Evolutionary conservation across 2,329 filamentous ascomycete genomes (phyloP), one percentile per base, ranked within the genome.

Genomic region (Spiromastix sp.): DNA sequence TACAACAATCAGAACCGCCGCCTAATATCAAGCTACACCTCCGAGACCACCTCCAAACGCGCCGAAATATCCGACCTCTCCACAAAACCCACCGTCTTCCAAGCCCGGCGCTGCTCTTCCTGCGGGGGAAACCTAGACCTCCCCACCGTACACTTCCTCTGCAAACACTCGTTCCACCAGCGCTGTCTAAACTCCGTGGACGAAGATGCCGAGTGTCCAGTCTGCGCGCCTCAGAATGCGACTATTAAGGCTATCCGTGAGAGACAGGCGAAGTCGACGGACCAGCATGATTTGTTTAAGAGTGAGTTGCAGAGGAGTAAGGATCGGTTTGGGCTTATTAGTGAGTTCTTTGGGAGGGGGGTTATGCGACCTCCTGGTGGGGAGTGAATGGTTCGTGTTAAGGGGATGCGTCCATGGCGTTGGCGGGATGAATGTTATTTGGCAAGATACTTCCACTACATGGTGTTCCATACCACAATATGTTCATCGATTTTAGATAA

Each of bases 101-200:
- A 93, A 56, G 79, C 86, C 0, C 87, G 86, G 21, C 75, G 91
- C 34, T 98, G 91, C 56, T 79, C 81, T 18, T 79, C 82, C 34
- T 98, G 91, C 56, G 77, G 77, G 11, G 73, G 77, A 24, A 71
- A 75, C 17, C 70, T 96, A 12, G 87, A 95, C 45, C 67, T 96
- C 9, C 91, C 91, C 0, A 84, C 80, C 0, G 87, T 98, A 31
- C 91, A 98, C 55, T 98, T 98, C 57, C 62, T 98, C 43, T 98
- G 91, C 66, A 94, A 93, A 57, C 91, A 98, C 57, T 87, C 81
- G 41, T 98, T 95, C 68, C 91, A 98, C 55, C 85, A 93, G 62
- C 72, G 84, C 30, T 98, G 89, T 58, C 64, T 98, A 27, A 83
- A 84, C 52, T 66, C 69, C 4, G 66, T 67, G 8, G 77, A 79